Conservation (phyloP, 108 stramenopile species). For the Hondaea fermentalgiana region DNA sequence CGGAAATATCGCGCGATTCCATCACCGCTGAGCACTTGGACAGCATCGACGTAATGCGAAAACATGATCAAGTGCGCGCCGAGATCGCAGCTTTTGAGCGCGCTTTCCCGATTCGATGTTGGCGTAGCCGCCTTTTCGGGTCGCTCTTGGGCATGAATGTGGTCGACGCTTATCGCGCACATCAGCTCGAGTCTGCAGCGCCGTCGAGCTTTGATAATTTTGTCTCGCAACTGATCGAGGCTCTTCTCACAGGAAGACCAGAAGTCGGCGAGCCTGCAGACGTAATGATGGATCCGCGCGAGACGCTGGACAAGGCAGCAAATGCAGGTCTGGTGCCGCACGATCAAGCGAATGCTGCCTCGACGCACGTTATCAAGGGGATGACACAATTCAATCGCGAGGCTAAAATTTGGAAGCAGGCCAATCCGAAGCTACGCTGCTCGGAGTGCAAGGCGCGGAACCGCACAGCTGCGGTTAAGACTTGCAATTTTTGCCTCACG, state of each 20-base stretch:
- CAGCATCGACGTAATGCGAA: not conserved
- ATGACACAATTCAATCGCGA: not conserved
- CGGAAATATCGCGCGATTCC: not conserved
- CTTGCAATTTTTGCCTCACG: not conserved
- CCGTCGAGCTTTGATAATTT: too few relatives aligned
- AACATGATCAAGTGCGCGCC: not conserved
- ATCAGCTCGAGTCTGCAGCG: too few relatives aligned
- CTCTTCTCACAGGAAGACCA: too few relatives aligned
- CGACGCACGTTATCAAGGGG: not conserved
- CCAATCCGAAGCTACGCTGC: not conserved
- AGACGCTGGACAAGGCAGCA: too few relatives aligned
- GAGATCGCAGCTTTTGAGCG: not conserved
- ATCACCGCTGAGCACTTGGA: not conserved
- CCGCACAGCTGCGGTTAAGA: not conserved
- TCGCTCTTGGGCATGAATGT: not conserved
- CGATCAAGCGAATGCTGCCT: not conserved
- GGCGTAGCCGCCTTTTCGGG: not conserved
- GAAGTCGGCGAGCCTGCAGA: too few relatives aligned
- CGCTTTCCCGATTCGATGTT: not conserved
- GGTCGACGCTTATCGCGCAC: not conserved
- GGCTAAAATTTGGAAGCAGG: not conserved
- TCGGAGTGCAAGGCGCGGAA: not conserved
- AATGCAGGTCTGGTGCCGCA: too few relatives aligned
- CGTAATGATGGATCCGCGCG: too few relatives aligned
- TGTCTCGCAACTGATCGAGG: too few relatives aligned